Evolutionary conservation across 176 grass and related monocot genomes (phyloP), one percentile per base, ranked within the genome.

Genomic region (Avena atlantica): DNA sequence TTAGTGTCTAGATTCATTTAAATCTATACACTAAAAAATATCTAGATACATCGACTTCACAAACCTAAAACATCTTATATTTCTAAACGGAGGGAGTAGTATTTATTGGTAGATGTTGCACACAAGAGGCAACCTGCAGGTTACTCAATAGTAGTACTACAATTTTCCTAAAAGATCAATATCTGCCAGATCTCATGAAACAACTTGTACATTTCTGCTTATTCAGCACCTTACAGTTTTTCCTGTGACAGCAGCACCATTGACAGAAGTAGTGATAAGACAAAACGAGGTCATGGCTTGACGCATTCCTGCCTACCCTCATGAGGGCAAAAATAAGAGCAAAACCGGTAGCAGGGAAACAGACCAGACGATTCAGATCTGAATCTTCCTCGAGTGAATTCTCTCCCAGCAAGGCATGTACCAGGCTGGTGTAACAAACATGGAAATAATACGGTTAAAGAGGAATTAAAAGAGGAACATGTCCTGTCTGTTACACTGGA

Each of bases 371-470:
- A 51, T 82, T 82, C 29, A 16, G 40, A 82, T 23, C 40, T 25
- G 8, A 16, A 12, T 75, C 16, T 58, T 5, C 5, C 29, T 10
- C 23, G 58, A 59, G 48, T 52, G 47, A 84, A 36, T 81, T 74
- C 10, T 27, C 10, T n/a, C 62, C 42, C 14, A 37, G 49, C 60
- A 68, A 16, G 76, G 23, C 62, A 75, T 70, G 34, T 72, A 50
- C 21, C 40, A 84, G 80, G 74, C 48, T 20, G 85, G 80, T 80
- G 89, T 84, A 80, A 84, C 84, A n/a, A 87, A 84, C 56, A 50
- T 37, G 59, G 24, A 87, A 84, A 42, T 66, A 49, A 21, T 48
- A 64, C 64, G 21, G 83, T 21, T 64, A 78, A 70, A n/a, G 4
- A 8, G 36, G 49, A 84, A n/a, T 5, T 79, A 9, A 37, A 17